A percentile compares a stretch with the other conserved stretches of the same genome.
phyloP scores from a whole-genome alignment of 202 grass and related monocot species.

The Panicum virgatum region DNA sequence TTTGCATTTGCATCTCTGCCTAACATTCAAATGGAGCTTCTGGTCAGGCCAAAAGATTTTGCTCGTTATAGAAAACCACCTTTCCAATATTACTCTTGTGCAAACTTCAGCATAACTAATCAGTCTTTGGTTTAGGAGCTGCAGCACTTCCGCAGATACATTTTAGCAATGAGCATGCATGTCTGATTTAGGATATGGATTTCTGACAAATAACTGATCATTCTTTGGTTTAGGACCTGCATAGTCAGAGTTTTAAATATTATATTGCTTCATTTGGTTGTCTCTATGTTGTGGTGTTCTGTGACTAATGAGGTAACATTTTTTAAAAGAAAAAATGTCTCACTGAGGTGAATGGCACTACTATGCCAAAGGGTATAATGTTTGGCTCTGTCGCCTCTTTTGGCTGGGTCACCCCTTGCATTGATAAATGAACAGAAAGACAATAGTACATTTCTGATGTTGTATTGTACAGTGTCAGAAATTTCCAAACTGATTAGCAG shows the following conservation, averaged over 20 bases:
- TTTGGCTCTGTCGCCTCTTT: background rate
- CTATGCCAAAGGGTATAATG: background rate
- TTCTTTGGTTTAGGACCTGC: too few species aligned
- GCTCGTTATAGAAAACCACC: background rate
- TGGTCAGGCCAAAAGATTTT: background rate
- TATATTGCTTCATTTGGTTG: background rate
- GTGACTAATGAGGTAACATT: background rate
- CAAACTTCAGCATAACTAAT: background rate
- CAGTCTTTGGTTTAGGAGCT: background rate
- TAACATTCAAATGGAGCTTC: background rate
- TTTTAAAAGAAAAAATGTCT: background rate
- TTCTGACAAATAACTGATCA: too few species aligned
- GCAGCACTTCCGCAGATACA: background rate
- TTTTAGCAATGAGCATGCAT: background rate
- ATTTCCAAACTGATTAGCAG: background rate
- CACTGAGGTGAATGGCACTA: background rate
- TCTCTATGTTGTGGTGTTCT: background rate
- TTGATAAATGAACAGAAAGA: background rate
- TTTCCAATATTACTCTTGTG: background rate
- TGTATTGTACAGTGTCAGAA: background rate
- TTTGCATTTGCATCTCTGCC: slow-evolving; percentile 9
- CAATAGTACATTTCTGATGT: background rate
- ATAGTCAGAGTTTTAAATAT: background rate
- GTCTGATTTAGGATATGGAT: background rate
- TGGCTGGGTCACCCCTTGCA: too few species aligned